Base-by-base conservation (phyloP, 768 basidiomycete genomes). In the Auricularia sp. region DNA sequence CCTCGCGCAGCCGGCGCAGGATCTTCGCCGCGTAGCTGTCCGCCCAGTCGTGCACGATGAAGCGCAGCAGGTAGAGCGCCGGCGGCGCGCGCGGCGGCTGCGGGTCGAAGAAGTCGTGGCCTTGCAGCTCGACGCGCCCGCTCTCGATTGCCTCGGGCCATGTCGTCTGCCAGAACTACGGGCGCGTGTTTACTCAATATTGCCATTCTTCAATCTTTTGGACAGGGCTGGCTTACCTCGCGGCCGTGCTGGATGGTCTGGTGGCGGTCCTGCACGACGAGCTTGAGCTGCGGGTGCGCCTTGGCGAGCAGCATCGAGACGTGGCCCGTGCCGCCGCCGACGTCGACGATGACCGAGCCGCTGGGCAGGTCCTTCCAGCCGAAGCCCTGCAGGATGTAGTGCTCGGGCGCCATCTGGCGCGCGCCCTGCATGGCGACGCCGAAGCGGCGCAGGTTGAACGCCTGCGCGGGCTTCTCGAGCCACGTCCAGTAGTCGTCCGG, bases 321-420 rank as follows among this genome's bases (percentile, higher is more conserved):
- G 36, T 78, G 79, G 16, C 88, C 88, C 39, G 88, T 83, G 3
- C 88, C 87, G 14, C 88, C 88, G 1, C 88, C 87, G 2, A 89
- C 85, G 64, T 89, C 88, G 3, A 88, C 81, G 13, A 89, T 75
- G 3, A 83, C 71, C 8, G 82, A 78, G 13, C 79, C 81, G n/a
- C 71, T 70, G 0, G 79, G 77, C 35, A 89, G 77, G 5, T 78
- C 71, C 18, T 75, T 69, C 83, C 88, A 89, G 47, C 83, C 79
- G 68, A 85, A 87, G 1, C 79, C 29, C 34, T 59, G 56, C 56
- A 59, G 14, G 24, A 59, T 59, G 29, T 33, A 24, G 56, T n/a
- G 11, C 13, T 59, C 56, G 6, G 56, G 56, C 56, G 29, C 29
- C 18, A 18, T 11, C 37, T 34, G 35, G 54, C 13, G 21, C 35